Evolutionary conservation across 306 rosid genomes (phyloP).

Genomic region (Carpinus viminea): DNA sequence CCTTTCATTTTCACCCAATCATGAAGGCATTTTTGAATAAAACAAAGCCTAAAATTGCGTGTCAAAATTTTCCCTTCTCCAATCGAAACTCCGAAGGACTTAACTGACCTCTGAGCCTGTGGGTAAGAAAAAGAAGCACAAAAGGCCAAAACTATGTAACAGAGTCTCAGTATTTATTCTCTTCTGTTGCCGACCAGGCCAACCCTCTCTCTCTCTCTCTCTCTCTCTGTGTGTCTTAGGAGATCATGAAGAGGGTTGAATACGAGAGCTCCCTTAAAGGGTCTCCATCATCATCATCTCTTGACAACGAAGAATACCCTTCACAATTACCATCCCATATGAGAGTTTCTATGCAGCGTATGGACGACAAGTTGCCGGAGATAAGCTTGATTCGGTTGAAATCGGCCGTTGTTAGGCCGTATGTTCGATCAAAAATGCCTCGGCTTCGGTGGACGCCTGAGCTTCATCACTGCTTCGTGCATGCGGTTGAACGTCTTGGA

Average conservation of each 20-base stretch:
- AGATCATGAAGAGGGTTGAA: slow-evolving; percentile 34
- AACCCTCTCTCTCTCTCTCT: slow-evolving; percentile 11
- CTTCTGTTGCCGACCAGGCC: slow-evolving; percentile 42
- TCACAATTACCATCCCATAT: slow-evolving; percentile 11
- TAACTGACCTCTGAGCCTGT: slow-evolving; percentile 43
- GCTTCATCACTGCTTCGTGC: slow-evolving; percentile 81
- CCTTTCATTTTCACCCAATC: slow-evolving; percentile 72
- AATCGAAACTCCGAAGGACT: slow-evolving; percentile 65
- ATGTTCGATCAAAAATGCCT: slow-evolving; percentile 67
- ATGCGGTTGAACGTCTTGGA: slow-evolving; percentile 85
- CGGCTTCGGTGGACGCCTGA: slow-evolving; percentile 86
- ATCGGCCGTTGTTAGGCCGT: slow-evolving; percentile 52
- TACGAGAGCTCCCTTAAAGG: slow-evolving; percentile 22
- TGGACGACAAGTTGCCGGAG: slow-evolving; percentile 9
- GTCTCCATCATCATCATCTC: slow-evolving; percentile 33
- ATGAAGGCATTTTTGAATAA: slow-evolving; percentile 59
- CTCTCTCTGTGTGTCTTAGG: slow-evolving; percentile 7
- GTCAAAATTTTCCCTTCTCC: slow-evolving; percentile 53
- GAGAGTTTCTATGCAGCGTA: slow-evolving; percentile 6
- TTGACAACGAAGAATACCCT: slow-evolving; percentile 23
- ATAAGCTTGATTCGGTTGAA: slow-evolving; percentile 22
- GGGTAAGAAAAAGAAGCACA: slow-evolving; percentile 54
- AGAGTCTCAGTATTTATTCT: slow-evolving; percentile 61
- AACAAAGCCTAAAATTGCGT: slow-evolving; percentile 50
- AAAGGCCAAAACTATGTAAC: slow-evolving; percentile 56